phyloP scores from a whole-genome alignment of 2,329 filamentous ascomycete genomes.

The Raffaelea ambrosiae region DNA sequence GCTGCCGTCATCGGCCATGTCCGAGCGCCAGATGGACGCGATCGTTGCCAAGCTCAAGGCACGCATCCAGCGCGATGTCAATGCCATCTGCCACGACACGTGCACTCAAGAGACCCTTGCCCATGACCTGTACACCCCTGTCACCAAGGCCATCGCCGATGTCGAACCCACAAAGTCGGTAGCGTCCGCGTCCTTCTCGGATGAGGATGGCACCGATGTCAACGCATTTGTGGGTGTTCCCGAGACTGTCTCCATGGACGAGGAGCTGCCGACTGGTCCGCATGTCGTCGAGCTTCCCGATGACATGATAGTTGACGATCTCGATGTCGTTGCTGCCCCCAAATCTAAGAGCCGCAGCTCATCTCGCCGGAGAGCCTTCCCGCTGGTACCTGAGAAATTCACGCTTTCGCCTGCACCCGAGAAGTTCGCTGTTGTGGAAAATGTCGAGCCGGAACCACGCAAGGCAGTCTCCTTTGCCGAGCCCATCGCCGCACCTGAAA shows the following conservation, averaged over 20 bases:
- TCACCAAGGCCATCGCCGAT: neutral
- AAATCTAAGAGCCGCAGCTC: neutral
- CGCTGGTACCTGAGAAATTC: slow-evolving; percentile 14
- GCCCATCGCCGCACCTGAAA: no score
- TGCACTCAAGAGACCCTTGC: slow-evolving; percentile 27
- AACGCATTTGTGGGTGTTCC: no score
- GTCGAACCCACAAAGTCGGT: neutral
- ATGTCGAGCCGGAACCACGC: no score
- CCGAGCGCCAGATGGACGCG: slow-evolving; percentile 26
- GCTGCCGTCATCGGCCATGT: slow-evolving; percentile 22
- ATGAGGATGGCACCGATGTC: no score
- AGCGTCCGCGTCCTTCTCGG: no score
- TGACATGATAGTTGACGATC: slow-evolving; percentile 1
- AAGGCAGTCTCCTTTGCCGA: no score
- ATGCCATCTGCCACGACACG: slow-evolving; percentile 42
- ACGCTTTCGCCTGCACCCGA: neutral
- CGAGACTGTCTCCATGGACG: neutral
- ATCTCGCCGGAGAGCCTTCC: slow-evolving; percentile 13
- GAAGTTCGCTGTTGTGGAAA: no score
- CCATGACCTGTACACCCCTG: neutral
- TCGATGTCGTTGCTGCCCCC: neutral
- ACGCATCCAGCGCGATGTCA: slow-evolving; percentile 38
- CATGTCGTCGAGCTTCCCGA: slow-evolving; percentile 12
- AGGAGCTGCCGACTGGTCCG: neutral
- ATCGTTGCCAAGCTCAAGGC: slow-evolving; percentile 32